A percentile compares a stretch with the other conserved stretches of the same genome.
Conservation (phyloP, 192 early-diverging fungal genomes). For the Paraglomus brasilianum region DNA sequence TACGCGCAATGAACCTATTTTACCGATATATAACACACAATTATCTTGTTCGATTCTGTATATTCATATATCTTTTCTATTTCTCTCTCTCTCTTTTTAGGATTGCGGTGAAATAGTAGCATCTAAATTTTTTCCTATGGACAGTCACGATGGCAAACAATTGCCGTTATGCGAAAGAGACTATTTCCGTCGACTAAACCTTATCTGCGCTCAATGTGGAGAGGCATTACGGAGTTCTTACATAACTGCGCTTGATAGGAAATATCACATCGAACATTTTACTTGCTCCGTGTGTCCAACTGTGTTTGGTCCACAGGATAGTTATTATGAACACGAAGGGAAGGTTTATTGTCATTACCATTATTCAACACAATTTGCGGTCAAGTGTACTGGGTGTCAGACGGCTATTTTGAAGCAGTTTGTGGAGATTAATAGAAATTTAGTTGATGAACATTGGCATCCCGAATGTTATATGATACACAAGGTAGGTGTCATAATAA, state of each 20-base stretch:
- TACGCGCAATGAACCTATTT: not conserved
- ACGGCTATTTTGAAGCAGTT: slow-evolving; percentile 95
- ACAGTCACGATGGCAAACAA: slow-evolving; percentile 52
- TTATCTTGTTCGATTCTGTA: not conserved
- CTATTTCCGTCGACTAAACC: slow-evolving; percentile 81
- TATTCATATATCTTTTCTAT: slow-evolving; percentile 6
- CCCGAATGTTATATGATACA: slow-evolving; percentile 99
- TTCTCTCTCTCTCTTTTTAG: slow-evolving; percentile 38
- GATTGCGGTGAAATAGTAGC: slow-evolving; percentile 78
- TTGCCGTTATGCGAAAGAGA: slow-evolving; percentile 82
- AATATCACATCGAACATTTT: slow-evolving; percentile 98
- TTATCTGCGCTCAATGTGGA: slow-evolving; percentile 85
- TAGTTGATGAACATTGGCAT: slow-evolving; percentile 89
- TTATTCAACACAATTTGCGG: slow-evolving; percentile 87
- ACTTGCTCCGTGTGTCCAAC: slow-evolving; percentile 89
- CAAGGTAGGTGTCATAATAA: slow-evolving; percentile 62
- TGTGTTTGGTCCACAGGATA: slow-evolving; percentile 92
- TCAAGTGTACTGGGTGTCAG: slow-evolving; percentile 94
- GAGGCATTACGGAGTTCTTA: slow-evolving; percentile 86
- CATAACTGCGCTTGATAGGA: slow-evolving; percentile 88
- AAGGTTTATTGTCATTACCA: slow-evolving; percentile 94
- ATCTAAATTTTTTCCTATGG: slow-evolving; percentile 82
- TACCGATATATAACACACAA: slow-evolving; percentile 3
- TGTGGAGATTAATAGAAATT: slow-evolving; percentile 86
- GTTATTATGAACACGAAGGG: slow-evolving; percentile 93